A percentile compares a stretch with the other conserved stretches of the same genome.
phyloP scores from a whole-genome alignment of 495 filamentous ascomycete genomes.

The Aspergillus affinis region DNA sequence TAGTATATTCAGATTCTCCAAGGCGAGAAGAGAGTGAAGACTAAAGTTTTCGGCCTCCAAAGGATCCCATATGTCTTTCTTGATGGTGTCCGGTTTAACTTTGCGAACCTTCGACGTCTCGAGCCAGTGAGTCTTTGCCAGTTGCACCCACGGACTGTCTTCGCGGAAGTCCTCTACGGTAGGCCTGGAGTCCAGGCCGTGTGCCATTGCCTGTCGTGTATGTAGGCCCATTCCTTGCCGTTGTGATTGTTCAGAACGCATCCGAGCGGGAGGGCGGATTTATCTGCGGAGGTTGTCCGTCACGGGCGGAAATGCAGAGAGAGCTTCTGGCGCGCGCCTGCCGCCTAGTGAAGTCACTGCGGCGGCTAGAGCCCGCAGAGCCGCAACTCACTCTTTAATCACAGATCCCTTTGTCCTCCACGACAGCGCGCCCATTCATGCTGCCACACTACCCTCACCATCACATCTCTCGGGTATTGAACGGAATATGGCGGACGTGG shows the following conservation, averaged over 20 bases:
- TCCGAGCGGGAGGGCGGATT: conserved; percentile 25
- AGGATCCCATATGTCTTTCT: conserved; percentile 86
- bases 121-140: conserved; percentile 85
- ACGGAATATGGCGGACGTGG: conserved; percentile 48
- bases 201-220: conserved; percentile 44
- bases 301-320: conserved; percentile 21
- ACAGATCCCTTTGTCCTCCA: conserved; percentile 6
- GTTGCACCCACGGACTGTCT: conserved; percentile 75
- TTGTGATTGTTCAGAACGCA: conserved; percentile 27
- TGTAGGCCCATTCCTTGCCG: conserved; percentile 36
- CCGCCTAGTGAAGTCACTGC: conserved; percentile 18
- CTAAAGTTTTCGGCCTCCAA: conserved; percentile 78
- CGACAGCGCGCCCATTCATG: conserved; percentile 2
- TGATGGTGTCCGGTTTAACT: conserved; percentile 82
- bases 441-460: not conserved
- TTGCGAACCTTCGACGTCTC: conserved; percentile 63
- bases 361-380: conserved; percentile 31
- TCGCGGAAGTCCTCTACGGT: conserved; percentile 69
- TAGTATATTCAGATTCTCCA: conserved; percentile 88
- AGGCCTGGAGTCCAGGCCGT: conserved; percentile 52
- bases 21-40: conserved; percentile 71
- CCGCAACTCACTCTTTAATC: conserved; percentile 20
- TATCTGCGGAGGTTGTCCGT: conserved; percentile 33
- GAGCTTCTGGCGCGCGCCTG: conserved; percentile 30
- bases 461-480: not conserved